These are phyloP conservation scores for Pythium dissotocum DNA, from an alignment of 352 stramenopile species.

Conservation along the genomic window DNA sequence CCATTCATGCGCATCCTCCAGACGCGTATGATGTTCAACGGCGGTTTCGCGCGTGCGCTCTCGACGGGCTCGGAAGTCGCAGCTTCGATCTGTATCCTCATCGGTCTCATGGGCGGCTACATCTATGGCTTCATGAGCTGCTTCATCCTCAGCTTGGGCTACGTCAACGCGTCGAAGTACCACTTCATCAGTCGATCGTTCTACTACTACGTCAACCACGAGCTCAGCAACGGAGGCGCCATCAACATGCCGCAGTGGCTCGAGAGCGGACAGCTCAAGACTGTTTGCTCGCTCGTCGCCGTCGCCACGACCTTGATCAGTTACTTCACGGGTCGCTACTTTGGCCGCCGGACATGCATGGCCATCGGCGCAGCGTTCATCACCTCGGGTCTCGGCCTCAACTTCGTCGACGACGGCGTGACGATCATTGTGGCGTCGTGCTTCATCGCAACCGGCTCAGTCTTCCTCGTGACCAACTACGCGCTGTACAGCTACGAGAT, in stretches of 20 bases:
- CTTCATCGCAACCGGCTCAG: conserved; percentile 54
- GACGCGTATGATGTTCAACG: conserved; percentile 87
- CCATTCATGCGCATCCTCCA: conserved; percentile 88
- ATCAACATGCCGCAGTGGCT: conserved; percentile 51
- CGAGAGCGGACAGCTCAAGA: conserved; percentile 59
- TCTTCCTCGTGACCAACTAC: conserved; percentile 76
- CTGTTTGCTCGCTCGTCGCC: conserved; percentile 47
- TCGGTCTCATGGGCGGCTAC: conserved; percentile 76
- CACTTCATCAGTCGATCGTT: conserved; percentile 84
- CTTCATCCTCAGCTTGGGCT: conserved; percentile 70
- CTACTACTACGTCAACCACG: conserved; percentile 52
- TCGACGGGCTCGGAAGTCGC: conserved; percentile 82
- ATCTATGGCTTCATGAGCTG: conserved; percentile 75
- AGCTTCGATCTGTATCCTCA: conserved; percentile 74
- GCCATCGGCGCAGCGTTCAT: conserved; percentile 54
- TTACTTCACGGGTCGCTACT: conserved; percentile 53
- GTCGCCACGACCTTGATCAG: conserved; percentile 53
- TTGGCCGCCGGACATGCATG: conserved; percentile 67
- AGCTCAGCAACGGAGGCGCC: conserved; percentile 32
- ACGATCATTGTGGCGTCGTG: conserved; percentile 56
- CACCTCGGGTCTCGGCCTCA: conserved; percentile 47
- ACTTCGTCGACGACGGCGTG: conserved; percentile 57
- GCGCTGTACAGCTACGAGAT: conserved; percentile 86
- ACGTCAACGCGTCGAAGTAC: conserved; percentile 68
- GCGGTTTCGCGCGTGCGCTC: conserved; percentile 76